Evolutionary conservation across 2,329 filamentous ascomycete species (phyloP).

Genomic region (Talaromyces sp.): DNA sequence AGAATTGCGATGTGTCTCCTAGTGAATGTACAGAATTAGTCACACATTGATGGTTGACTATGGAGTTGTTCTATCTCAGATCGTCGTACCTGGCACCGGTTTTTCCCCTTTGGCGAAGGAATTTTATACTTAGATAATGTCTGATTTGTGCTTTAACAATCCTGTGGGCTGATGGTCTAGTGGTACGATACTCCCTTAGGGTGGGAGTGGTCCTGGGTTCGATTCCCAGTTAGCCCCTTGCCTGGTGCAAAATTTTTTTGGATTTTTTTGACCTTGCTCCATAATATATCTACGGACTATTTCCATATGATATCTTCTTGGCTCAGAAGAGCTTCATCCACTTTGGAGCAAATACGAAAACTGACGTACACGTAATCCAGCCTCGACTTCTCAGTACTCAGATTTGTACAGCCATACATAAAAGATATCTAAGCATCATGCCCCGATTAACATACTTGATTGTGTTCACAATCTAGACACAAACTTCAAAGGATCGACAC

Average conservation of each 20-base stretch:
- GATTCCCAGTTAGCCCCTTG: constrained; percentile 11
- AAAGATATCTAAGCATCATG: background rate
- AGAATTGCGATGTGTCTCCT: background rate
- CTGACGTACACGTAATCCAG: background rate
- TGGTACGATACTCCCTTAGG: constrained; percentile 14
- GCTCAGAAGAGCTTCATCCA: background rate
- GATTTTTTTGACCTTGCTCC: background rate
- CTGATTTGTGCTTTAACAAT: background rate
- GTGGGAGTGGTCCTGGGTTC: constrained; percentile 13
- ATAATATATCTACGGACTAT: background rate
- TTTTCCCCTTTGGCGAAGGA: background rate
- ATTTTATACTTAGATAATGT: rapidly evolving
- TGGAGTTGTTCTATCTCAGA: too few relatives aligned
- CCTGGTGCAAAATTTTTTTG: background rate
- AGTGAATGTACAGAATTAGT: background rate
- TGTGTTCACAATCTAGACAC: background rate
- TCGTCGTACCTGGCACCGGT: too few relatives aligned
- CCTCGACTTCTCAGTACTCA: too few relatives aligned
- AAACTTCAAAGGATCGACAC: background rate
- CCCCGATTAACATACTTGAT: background rate
- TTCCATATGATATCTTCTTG: background rate
- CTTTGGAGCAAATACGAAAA: background rate
- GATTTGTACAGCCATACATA: background rate
- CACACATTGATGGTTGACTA: too few relatives aligned
- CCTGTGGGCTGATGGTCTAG: constrained; percentile 9